phyloP scores from a whole-genome alignment of 2,329 filamentous ascomycete species.

The Verticillium zaregamsianum region DNA sequence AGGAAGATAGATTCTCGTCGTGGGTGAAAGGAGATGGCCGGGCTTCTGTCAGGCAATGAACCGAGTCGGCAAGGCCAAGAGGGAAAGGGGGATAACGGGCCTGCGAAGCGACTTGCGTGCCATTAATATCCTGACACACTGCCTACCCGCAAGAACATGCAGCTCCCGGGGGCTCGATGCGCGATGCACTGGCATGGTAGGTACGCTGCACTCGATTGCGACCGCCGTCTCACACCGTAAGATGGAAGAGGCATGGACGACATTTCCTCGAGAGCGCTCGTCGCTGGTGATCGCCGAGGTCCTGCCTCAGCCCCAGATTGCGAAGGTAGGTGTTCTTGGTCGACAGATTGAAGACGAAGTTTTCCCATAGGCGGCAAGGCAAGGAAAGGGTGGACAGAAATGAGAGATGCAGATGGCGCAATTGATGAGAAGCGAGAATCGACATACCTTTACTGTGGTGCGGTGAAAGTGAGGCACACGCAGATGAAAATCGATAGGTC shows the following conservation, averaged over 20 bases:
- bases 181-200: neutral
- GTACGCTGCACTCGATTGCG: neutral
- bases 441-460: neutral
- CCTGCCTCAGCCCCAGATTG: neutral
- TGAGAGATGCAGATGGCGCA: neutral
- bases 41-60: neutral
- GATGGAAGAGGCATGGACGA: no score
- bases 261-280: neutral
- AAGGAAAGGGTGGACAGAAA: neutral
- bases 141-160: neutral
- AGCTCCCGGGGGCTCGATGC: neutral
- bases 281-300: neutral
- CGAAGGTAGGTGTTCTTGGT: no score
- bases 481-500: neutral
- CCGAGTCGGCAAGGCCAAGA: neutral
- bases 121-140: slow-evolving; percentile 1
- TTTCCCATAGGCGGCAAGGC: no score
- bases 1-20: no score
- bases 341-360: no score
- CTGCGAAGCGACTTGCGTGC: neutral
- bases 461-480: neutral
- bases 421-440: neutral
- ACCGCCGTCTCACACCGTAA: neutral
- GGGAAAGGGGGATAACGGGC: neutral
- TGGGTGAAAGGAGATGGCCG: no score